Conservation (phyloP, 345 rosid species). For the Gossypium thurberi region DNA sequence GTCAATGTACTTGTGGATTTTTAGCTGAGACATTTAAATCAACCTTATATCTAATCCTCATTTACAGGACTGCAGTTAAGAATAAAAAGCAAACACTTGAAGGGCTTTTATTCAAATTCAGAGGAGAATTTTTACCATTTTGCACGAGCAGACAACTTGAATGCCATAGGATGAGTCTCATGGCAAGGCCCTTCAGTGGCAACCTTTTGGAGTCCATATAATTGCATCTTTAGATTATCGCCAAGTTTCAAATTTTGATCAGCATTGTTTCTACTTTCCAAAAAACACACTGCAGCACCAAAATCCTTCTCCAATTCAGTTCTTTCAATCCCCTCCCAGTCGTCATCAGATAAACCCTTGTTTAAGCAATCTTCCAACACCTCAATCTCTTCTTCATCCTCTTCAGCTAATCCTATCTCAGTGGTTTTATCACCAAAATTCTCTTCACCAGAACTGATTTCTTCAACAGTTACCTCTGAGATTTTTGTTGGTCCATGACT, state of each 20-base stretch:
- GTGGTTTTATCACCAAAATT: background rate
- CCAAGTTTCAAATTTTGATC: constrained; percentile 16
- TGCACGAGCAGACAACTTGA: constrained; percentile 46
- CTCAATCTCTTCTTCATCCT: constrained; percentile 15
- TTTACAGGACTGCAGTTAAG: too few relatives aligned
- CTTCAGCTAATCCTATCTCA: background rate
- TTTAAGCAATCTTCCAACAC: constrained; percentile 13
- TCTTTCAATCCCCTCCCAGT: constrained; percentile 53
- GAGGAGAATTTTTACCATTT: constrained; percentile 30
- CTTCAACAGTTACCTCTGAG: constrained; percentile 1
- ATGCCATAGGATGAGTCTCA: constrained; percentile 35
- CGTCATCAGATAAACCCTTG: constrained; percentile 25
- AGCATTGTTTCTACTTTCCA: constrained; percentile 26
- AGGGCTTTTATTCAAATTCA: background rate
- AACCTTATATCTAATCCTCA: too few relatives aligned
- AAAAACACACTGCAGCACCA: constrained; percentile 32
- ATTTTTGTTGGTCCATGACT: background rate
- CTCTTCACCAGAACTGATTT: background rate
- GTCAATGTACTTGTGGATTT: too few relatives aligned
- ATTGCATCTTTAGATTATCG: constrained; percentile 22
- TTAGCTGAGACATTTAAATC: too few relatives aligned
- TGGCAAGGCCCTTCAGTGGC: constrained; percentile 51
- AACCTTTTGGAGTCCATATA: constrained; percentile 49
- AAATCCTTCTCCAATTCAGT: constrained; percentile 37
- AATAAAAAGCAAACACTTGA: too few relatives aligned